Evolutionary conservation across 257 asterid genomes (phyloP), one percentile per base, ranked within the genome.

Genomic region (Solanum bukasovii): DNA sequence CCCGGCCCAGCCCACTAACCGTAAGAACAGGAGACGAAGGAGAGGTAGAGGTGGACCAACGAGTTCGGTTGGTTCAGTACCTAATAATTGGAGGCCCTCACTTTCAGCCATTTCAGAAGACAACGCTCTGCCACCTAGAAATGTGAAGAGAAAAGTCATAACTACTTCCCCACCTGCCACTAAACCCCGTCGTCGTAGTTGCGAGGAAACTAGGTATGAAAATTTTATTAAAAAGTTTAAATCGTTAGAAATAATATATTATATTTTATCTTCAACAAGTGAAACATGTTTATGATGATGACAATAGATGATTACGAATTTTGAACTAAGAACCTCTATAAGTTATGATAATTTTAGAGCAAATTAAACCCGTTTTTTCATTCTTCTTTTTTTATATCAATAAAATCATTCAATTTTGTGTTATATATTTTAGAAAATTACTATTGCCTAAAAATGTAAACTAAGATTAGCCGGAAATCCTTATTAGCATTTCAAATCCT

Each of bases 51-150:
- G 7, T 71, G 67, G 67, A 85, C 87, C 89, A 81, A 31, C 59
- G 11, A 52, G 65, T 85, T 31, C 49, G 2, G 16, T 35, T 9
- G 71, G 78, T 42, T 37, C 84, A 5, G 59, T 37, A 7, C 74
- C 81, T 63, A 90, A 89, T 12, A 90, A 90, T 12, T 92, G 94
- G 94, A 89, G 88, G 63, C 94, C 94, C 2, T 89, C 93, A 10
- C 86, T 92, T 84, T 52, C 89, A 5, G 84, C 89, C 20, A 92
- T 92, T 35, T 84, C 85, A 1, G 94, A 92, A 65, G 89, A 92
- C 34, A 85, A 78, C 87, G 84, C 88, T 9, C 73, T 87, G 13
- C 56, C 59, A 9, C 89, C 79, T 81, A 88, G 88, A 18, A 49
- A 40, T 9, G 70, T 90, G 4, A 86, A 89, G 91, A 88, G 87